These are phyloP conservation scores for Camellia sinensis DNA, from an alignment of 148 eudicot species.

Conservation along the genomic window DNA sequence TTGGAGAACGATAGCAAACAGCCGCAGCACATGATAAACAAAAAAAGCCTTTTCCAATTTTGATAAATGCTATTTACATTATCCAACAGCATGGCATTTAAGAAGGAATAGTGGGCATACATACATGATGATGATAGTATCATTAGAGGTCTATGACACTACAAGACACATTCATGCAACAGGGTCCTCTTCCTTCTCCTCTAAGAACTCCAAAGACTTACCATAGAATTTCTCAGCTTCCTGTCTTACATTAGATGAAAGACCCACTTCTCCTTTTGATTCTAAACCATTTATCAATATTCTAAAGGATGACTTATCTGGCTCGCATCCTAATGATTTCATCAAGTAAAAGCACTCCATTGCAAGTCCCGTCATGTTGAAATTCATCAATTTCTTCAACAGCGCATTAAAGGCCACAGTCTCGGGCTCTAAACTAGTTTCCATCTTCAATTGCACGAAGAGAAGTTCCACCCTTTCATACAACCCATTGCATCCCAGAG, in stretches of 20 bases:
- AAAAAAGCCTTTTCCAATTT: no score
- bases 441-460: slow-evolving; percentile 36
- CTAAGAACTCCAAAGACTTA: slow-evolving; percentile 32
- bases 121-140: no score
- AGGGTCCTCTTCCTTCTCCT: slow-evolving; percentile 29
- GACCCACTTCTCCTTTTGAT: slow-evolving; percentile 36
- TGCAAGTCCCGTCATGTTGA: slow-evolving; percentile 35
- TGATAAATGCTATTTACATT: neutral
- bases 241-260: slow-evolving; percentile 30
- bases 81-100: neutral
- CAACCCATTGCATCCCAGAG: slow-evolving; percentile 47
- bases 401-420: slow-evolving; percentile 43
- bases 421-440: slow-evolving; percentile 40
- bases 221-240: slow-evolving; percentile 57
- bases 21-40: no score
- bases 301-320: slow-evolving; percentile 46
- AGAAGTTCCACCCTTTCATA: slow-evolving; percentile 33
- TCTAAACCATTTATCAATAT: slow-evolving; percentile 43
- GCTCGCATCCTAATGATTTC: slow-evolving; percentile 47
- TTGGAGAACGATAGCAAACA: neutral
- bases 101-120: neutral
- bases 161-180: neutral
- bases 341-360: slow-evolving; percentile 51
- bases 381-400: slow-evolving; percentile 38
- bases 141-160: neutral